Evolutionary conservation across 805 yeast species (phyloP), one percentile per base, ranked within the genome.

Genomic region (Wickerhamiella alocasiicola): DNA sequence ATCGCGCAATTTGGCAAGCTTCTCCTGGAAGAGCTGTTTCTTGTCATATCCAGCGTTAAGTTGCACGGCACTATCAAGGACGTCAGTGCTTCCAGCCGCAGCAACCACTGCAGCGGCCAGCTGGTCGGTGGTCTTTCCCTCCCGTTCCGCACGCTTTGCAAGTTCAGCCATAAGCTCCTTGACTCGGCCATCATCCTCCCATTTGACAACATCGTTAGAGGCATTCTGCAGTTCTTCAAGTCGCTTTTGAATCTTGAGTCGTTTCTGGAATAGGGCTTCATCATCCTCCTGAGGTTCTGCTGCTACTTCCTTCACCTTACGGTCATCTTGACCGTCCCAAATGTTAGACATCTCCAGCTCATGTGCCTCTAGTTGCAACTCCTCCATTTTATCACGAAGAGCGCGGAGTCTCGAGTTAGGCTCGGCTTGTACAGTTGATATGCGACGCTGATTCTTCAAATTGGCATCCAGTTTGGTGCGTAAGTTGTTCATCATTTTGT

Each of bases 301-400:
- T 12, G 21, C 23, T 13, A 20, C 20, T 19, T 15, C 6, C 15
- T 26, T 13, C 5, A 26, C 17, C 9, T 32, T n/a, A 32, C 27
- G 24, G 17, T 26, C 26, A 6, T 18, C 18, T 27, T 32, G 36
- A n/a, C 29, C 35, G 24, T 26, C 18, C 5, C 25, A 28, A 12
- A n/a, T 9, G n/a, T 33, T 16, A 29, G 15, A 5, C 72, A 75
- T 78, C 56, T 88, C 96, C 44, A 88, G 66, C 52, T 80, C 81
- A 45, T 93, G 65, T 0, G 95, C 95, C 63, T 82, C 81, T 36
- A 72, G 71, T 55, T 82, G 94, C 40, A 87, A 67, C 47, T 74
- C 78, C 44, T 81, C 93, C 94, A 84, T 84, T 55, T 78, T 72
- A 51, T 78, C 82, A 42, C 95, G 67, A 50, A 87, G 65, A 32